Evolutionary conservation across 306 rosid genomes (phyloP).

Genomic region (Leucaena leucocephala): DNA sequence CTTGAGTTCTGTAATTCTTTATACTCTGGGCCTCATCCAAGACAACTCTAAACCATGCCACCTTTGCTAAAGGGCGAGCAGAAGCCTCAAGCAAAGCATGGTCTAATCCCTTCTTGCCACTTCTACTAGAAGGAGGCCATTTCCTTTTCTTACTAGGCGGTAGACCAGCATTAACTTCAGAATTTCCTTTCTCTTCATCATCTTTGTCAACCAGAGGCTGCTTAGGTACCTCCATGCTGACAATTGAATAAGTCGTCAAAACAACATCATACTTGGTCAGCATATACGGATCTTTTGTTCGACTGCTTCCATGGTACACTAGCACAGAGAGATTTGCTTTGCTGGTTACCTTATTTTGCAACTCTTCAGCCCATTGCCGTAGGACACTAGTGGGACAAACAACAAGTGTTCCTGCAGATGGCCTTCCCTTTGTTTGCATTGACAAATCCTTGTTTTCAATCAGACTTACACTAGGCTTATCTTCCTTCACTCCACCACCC

Average conservation of each 20-base stretch:
- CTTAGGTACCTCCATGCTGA: conserved; percentile 95
- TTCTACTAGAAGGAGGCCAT: conserved; percentile 50
- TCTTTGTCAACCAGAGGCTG: conserved; percentile 85
- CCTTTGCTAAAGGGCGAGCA: conserved; percentile 93
- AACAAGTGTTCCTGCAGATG: conserved; percentile 94
- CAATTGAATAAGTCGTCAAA: conserved; percentile 91
- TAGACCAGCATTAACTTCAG: conserved; percentile 46
- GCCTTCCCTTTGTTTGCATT: conserved; percentile 75
- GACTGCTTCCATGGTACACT: conserved; percentile 90
- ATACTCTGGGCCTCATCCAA: conserved; percentile 99
- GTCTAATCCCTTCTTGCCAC: conserved; percentile 56
- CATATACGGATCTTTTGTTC: conserved; percentile 89
- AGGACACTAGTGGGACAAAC: conserved; percentile 98
- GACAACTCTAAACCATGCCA: conserved; percentile 98
- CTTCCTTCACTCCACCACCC: conserved; percentile 38
- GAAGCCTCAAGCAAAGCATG: conserved; percentile 51
- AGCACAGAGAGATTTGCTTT: conserved; percentile 87
- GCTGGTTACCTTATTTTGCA: conserved; percentile 79
- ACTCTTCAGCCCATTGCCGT: conserved; percentile 97
- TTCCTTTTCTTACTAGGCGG: conserved; percentile 72
- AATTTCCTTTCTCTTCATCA: conserved; percentile 66
- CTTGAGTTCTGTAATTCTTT: conserved; percentile 94
- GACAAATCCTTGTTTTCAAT: conserved; percentile 34
- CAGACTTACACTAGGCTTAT: conserved; percentile 38
- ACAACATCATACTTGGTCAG: conserved; percentile 94